Percentiles rank a stretch among this genome's conserved stretches.
Conservation (phyloP, 169 alveolate genomes). For the Eimeria praecox region DNA sequence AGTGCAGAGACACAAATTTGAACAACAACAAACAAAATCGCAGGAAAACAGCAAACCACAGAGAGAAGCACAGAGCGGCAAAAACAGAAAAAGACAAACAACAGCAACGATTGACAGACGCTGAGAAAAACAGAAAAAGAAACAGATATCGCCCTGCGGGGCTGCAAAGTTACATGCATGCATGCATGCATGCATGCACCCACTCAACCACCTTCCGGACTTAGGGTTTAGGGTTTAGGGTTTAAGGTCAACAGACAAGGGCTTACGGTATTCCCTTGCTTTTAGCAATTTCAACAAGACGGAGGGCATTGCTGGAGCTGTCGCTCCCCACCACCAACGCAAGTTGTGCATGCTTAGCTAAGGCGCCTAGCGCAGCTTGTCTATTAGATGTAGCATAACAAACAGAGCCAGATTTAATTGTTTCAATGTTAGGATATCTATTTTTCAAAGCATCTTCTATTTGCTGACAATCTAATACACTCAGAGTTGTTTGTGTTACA, state of each 20-base stretch:
- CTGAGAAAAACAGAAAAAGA: neutral
- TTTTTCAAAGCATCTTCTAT: constrained; percentile 84
- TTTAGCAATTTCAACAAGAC: constrained; percentile 88
- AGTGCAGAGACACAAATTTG: too few relatives aligned
- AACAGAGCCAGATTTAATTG: constrained; percentile 92
- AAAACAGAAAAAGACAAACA: too few relatives aligned
- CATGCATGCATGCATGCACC: constrained; percentile 2
- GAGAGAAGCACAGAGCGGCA: too few relatives aligned
- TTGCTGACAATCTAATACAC: constrained; percentile 90
- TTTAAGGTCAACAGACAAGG: too few relatives aligned
- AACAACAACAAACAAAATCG: too few relatives aligned
- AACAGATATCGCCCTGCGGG: too few relatives aligned
- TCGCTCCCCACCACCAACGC: constrained; percentile 89
- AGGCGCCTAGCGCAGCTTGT: constrained; percentile 88
- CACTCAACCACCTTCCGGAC: too few relatives aligned
- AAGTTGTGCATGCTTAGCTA: constrained; percentile 84
- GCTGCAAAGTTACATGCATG: neutral
- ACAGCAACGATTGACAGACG: too few relatives aligned
- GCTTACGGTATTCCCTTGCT: neutral
- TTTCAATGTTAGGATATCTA: constrained; percentile 87
- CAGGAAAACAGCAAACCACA: too few relatives aligned
- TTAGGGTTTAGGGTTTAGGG: too few relatives aligned
- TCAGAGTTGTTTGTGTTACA: constrained; percentile 92
- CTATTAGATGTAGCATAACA: constrained; percentile 93
- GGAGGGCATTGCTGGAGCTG: constrained; percentile 88